Evolutionary conservation across 768 basidiomycete species (phyloP).

Genomic region (Leccinum variicolor): DNA sequence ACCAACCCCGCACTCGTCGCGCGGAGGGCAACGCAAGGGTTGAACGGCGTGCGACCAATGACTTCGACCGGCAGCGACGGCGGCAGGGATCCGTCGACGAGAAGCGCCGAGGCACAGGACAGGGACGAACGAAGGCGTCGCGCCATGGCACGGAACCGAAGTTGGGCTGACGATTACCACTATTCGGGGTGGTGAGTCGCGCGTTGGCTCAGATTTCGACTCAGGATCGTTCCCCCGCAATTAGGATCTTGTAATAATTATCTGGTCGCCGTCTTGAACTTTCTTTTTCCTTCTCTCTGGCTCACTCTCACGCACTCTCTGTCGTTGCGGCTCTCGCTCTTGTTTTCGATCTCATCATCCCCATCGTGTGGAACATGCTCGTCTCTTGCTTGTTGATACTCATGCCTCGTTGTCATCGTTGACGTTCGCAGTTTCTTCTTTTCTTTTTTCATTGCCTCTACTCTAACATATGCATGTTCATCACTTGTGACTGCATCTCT

Average conservation of each 20-base stretch:
- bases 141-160: constrained; percentile 58
- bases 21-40: constrained; percentile 26
- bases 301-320: neutral
- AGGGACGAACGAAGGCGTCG: constrained; percentile 40
- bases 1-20: constrained; percentile 41
- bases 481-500: constrained; percentile 5
- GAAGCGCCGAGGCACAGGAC: constrained; percentile 29
- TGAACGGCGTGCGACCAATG: constrained; percentile 33
- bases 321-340: constrained; percentile 14
- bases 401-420: constrained; percentile 7
- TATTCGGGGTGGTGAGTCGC: constrained; percentile 55
- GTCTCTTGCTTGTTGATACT: constrained; percentile 17
- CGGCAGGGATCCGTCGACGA: constrained; percentile 10
- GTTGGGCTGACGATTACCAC: constrained; percentile 70
- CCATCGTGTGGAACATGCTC: constrained; percentile 19
- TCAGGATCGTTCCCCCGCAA: neutral
- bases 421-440: constrained; percentile 9
- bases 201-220: neutral
- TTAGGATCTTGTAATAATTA: neutral
- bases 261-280: neutral
- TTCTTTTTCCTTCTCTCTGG: neutral
- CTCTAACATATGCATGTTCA: constrained; percentile 18
- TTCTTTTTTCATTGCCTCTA: neutral
- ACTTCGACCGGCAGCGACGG: constrained; percentile 28
- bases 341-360: constrained; percentile 11